Conservation (phyloP, 139 green algal species). For the Coccomyxa sp. region DNA sequence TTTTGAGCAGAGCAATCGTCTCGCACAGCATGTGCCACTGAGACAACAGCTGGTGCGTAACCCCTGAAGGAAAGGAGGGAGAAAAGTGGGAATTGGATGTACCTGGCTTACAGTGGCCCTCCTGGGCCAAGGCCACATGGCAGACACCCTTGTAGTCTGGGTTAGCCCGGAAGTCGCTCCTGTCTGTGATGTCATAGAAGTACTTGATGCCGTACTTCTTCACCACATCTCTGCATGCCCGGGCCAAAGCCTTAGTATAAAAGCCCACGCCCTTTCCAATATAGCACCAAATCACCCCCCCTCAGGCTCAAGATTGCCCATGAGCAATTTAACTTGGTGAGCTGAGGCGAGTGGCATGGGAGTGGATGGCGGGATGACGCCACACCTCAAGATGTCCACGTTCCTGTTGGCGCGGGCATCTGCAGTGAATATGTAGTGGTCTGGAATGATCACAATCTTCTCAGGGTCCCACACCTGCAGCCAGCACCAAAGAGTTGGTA, state of each 20-base stretch:
- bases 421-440: conserved; percentile 98
- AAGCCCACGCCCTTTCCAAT: neutral
- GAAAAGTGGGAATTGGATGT: too few species aligned
- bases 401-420: conserved; percentile 93
- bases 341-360: too few species aligned
- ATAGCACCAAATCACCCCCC: neutral
- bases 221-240: conserved; percentile 65
- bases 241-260: neutral
- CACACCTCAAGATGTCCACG: conserved; percentile 85
- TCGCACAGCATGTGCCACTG: too few species aligned
- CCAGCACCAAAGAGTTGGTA: too few species aligned
- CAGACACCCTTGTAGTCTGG: conserved; percentile 97
- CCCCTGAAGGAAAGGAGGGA: too few species aligned
- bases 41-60: too few species aligned
- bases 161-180: conserved; percentile 89
- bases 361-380: neutral
- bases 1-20: too few species aligned
- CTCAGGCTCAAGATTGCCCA: too few species aligned
- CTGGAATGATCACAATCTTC: conserved; percentile 89
- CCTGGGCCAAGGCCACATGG: conserved; percentile 90
- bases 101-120: conserved; percentile 57
- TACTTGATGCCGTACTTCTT: conserved; percentile 94
- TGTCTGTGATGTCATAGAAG: conserved; percentile 96
- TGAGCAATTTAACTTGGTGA: too few species aligned
- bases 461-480: conserved; percentile 82